Conservation (phyloP, 768 basidiomycete species). For the Termitomyces sp. region DNA sequence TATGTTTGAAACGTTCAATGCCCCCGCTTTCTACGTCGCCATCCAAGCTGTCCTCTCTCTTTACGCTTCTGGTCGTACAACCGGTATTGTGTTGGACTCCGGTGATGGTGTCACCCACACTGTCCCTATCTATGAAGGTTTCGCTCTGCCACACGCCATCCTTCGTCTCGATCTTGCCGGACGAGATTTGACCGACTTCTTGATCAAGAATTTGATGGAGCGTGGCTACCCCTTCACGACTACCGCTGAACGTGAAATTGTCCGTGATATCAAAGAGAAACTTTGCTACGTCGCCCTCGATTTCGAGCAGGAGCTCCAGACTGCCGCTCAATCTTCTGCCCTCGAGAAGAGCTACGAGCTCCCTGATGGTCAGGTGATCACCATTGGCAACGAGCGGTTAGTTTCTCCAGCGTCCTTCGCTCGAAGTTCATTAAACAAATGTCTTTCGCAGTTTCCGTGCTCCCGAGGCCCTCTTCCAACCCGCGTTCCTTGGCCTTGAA, state of each 20-base stretch:
- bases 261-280: conserved; percentile 97
- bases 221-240: conserved; percentile 94
- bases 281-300: conserved; percentile 93
- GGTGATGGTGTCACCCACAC: conserved; percentile 97
- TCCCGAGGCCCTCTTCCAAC: conserved; percentile 93
- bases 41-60: conserved; percentile 90
- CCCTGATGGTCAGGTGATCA: conserved; percentile 92
- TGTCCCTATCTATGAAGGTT: conserved; percentile 95
- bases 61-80: conserved; percentile 93
- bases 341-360: conserved; percentile 94
- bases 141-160: conserved; percentile 89
- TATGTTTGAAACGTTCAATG: conserved; percentile 97
- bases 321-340: conserved; percentile 82
- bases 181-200: conserved; percentile 81
- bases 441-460: conserved; percentile 71
- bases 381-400: conserved; percentile 88
- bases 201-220: conserved; percentile 84
- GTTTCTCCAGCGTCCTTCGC: conserved; percentile 52
- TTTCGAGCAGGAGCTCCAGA: conserved; percentile 91
- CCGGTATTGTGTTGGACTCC: conserved; percentile 92
- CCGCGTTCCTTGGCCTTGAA: conserved; percentile 85
- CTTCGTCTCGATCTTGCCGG: conserved; percentile 89
- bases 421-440: conserved; percentile 43
- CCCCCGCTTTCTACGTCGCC: conserved; percentile 86
- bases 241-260: conserved; percentile 90